Evolutionary conservation across 176 grass and related monocot genomes (phyloP), one percentile per base, ranked within the genome.

Genomic region (Carex littledalei): DNA sequence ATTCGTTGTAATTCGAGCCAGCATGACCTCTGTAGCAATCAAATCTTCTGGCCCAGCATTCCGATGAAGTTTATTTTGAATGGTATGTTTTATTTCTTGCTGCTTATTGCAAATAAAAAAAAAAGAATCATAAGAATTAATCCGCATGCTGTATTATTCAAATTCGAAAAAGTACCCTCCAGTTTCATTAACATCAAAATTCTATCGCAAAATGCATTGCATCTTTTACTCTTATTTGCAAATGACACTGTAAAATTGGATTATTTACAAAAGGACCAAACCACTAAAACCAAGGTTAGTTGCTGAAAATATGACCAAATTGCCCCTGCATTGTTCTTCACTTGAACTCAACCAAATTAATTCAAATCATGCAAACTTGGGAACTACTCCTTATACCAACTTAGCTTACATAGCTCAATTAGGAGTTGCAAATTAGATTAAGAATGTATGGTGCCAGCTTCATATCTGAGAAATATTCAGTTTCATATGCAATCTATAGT

Each of bases 11-110:
- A 98, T 94, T 82, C 91, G 91, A 86, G 84, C 39, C 88, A 98
- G 92, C 95, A 98, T 98, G 49, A 88, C 95, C 88, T 98, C 95
- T 54, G 95, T 98, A 85, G 95, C 92, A 93, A 98, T 89, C 67
- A 98, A 92, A 90, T 98, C 95, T 90, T 98, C 95, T 37, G 95
- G 95, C 72, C 95, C 95, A 87, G 95, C 95, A 93, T 90, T 98
- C 8, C 95, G 86, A 50, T 98, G 95, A 88, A 98, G 92, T 82
- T 98, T 98, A 89, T 98, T 98, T 91, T 98, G 95, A 86, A 98
- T 94, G 52, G 95, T 94, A 89, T 98, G 95, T 76, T 98, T 98
- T 62, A 98, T 98, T 90, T 98, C 95, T 98, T 94, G 92, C 92
- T 98, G 88, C 88, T 85, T 60, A 88, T 77, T 86, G 17, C 39